Conservation (phyloP, 1,284 basidiomycete genomes). For the Ustilago loliicola region DNA sequence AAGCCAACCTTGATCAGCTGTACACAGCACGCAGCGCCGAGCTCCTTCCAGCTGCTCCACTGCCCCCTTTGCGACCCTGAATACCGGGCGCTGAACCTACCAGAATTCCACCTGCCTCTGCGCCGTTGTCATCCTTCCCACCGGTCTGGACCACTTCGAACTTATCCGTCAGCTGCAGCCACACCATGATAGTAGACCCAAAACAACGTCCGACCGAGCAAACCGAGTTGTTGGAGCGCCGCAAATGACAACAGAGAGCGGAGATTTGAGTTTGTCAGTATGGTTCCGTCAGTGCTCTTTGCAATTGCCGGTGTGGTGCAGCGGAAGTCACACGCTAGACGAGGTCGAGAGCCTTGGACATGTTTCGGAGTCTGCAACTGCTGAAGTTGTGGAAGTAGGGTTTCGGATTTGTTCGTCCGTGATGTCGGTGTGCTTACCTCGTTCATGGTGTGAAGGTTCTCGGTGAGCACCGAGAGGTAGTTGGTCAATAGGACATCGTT, state of each 20-base stretch:
- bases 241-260: not conserved
- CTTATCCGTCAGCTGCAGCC: slow-evolving; percentile 59
- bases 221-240: not conserved
- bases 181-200: not conserved
- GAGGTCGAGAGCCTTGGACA: slow-evolving; percentile 3
- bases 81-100: slow-evolving; percentile 4
- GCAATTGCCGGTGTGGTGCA: not conserved
- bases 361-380: slow-evolving; percentile 1
- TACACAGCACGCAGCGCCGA: slow-evolving; percentile 35
- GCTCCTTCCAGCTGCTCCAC: slow-evolving; percentile 10
- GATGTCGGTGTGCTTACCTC: slow-evolving; percentile 76
- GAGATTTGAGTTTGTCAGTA: slow-evolving; percentile 10
- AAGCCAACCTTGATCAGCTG: slow-evolving; percentile 10
- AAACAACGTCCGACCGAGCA: not conserved
- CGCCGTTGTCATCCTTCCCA: slow-evolving; percentile 25
- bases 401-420: slow-evolving; percentile 15
- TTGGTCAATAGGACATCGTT: slow-evolving; percentile 93
- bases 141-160: slow-evolving; percentile 57
- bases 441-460: slow-evolving; percentile 86
- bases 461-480: slow-evolving; percentile 88
- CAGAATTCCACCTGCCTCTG: slow-evolving; percentile 18
- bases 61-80: slow-evolving; percentile 18
- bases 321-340: not conserved
- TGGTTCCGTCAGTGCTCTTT: slow-evolving; percentile 10
- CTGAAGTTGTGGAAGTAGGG: not conserved